Base-by-base conservation (phyloP, 2,329 filamentous ascomycete genomes). In the Aspergillus luchuensis region DNA sequence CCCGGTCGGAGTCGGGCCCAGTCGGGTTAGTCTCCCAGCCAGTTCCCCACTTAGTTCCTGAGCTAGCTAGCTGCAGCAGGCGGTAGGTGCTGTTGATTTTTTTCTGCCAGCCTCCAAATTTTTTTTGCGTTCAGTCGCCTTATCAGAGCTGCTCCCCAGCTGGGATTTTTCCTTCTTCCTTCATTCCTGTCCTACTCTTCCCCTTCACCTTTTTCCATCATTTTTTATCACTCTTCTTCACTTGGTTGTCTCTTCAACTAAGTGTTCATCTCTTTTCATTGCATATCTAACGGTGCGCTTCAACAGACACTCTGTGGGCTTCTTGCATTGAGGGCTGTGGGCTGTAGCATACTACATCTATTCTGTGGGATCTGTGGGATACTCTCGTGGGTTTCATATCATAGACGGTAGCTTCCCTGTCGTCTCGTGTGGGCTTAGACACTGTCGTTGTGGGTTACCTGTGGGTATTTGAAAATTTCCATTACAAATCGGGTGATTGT, bases 401-500 rank as follows among this genome's bases (percentile, higher is more conserved):
- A 71, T 72, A 76, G 67, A 72, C 67, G 65, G 71, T 74, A 74
- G 73, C 72, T 75, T 69, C 70, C 72, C 75, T 74, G 75, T 77
- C 73, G 66, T 67, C 74, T 74, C 73, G 76, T 66, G 77, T 78
- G 76, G 77, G 77, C 75, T 78, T 78, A 71, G 75, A 73, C 72
- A 73, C 65, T 75, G 71, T 74, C 66, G 70, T 75, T 76, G 74
- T 70, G 74, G 74, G 74, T 74, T 74, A 71, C 71, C 74, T 73
- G 75, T 77, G 74, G 74, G 72, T 72, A 68, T 73, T 71, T 69
- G 66, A 61, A 64, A 60, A 59, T 65, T 63, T 66, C 61, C 61
- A 63, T 60, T 67, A 61, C 63, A 71, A 71, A 72, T 69, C 71
- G 74, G 74, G 70, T 70, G 68, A 71, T 70, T 72, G 73, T 71